A percentile compares a stretch with the other conserved stretches of the same genome.
Evolutionary conservation across 2,329 filamentous ascomycete species (phyloP).

Genomic region (Verticillium nubilum): DNA sequence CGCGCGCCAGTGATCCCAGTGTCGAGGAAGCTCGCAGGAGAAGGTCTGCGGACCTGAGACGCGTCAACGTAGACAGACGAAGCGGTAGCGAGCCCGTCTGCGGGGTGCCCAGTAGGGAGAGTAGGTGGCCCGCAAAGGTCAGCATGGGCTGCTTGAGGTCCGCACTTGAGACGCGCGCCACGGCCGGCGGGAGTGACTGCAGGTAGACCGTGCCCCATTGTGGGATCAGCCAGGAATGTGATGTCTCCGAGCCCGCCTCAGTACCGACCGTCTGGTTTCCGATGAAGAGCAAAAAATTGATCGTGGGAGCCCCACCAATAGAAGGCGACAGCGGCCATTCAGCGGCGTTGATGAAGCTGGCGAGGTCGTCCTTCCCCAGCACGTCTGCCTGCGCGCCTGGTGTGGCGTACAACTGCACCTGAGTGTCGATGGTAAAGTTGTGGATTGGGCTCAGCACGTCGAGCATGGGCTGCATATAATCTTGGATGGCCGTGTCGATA

Average conservation of each 20-base stretch:
- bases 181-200: conserved; percentile 41
- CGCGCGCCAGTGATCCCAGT: conserved; percentile 82
- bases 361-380: conserved; percentile 79
- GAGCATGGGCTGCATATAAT: conserved; percentile 78
- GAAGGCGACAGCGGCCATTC: conserved; percentile 96
- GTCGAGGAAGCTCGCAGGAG: conserved; percentile 88
- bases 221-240: conserved; percentile 80
- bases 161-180: conserved; percentile 52
- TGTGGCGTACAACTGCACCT: conserved; percentile 89
- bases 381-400: conserved; percentile 58
- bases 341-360: conserved; percentile 93
- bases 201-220: conserved; percentile 81
- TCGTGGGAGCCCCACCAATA: conserved; percentile 85
- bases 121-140: conserved; percentile 84
- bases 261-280: conserved; percentile 67
- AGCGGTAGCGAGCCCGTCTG: conserved; percentile 78
- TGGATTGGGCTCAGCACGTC: conserved; percentile 76
- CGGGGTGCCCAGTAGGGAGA: conserved; percentile 82
- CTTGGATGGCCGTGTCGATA: conserved; percentile 72
- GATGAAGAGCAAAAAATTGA: conserved; percentile 93
- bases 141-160: conserved; percentile 75
- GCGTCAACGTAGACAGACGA: conserved; percentile 74
- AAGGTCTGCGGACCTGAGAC: conserved; percentile 80
- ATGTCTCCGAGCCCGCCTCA: conserved; percentile 37
- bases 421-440: conserved; percentile 93